Percentiles rank a stretch among this genome's conserved stretches.
These are phyloP conservation scores for Myriangium duriaei DNA, from an alignment of 2,329 filamentous ascomycete genomes.

Conservation along the genomic window DNA sequence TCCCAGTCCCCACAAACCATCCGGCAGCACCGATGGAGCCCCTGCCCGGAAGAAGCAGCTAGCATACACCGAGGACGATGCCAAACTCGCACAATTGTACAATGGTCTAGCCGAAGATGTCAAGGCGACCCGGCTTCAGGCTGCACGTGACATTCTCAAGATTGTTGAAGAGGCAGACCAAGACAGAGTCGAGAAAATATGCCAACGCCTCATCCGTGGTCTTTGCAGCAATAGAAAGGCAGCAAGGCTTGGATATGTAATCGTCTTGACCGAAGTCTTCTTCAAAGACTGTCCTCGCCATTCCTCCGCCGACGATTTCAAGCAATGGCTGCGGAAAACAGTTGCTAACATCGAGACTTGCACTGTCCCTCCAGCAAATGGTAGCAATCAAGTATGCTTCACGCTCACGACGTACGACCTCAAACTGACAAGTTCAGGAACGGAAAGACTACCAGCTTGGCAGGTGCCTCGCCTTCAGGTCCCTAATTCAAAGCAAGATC, in stretches of 20 bases:
- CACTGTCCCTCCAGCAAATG: constrained; percentile 5
- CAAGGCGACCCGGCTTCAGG: constrained; percentile 30
- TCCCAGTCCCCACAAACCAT: constrained; percentile 5
- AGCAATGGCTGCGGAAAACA: neutral
- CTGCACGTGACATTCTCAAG: constrained; percentile 32
- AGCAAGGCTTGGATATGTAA: constrained; percentile 75
- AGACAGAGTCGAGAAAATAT: constrained; percentile 27
- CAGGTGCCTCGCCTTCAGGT: constrained; percentile 74
- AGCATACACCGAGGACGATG: constrained; percentile 27
- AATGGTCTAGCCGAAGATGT: constrained; percentile 36
- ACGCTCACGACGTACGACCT: constrained; percentile 13
- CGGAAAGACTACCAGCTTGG: constrained; percentile 77
- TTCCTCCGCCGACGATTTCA: neutral
- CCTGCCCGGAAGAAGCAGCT: constrained; percentile 19
- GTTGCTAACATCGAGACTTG: constrained; percentile 30
- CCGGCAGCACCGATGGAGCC: constrained; percentile 3
- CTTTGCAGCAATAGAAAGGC: constrained; percentile 84
- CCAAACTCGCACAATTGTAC: constrained; percentile 33
- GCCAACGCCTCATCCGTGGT: constrained; percentile 58
- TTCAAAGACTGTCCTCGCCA: neutral
- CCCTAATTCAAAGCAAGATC: constrained; percentile 67
- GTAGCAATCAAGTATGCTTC: constrained; percentile 30
- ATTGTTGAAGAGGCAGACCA: constrained; percentile 28
- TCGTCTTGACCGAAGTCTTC: constrained; percentile 73
- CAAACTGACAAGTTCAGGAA: constrained; percentile 47